A percentile compares a stretch with the other conserved stretches of the same genome.
Conservation (phyloP, 495 filamentous ascomycete genomes). For the Aspergillus cristatus region DNA sequence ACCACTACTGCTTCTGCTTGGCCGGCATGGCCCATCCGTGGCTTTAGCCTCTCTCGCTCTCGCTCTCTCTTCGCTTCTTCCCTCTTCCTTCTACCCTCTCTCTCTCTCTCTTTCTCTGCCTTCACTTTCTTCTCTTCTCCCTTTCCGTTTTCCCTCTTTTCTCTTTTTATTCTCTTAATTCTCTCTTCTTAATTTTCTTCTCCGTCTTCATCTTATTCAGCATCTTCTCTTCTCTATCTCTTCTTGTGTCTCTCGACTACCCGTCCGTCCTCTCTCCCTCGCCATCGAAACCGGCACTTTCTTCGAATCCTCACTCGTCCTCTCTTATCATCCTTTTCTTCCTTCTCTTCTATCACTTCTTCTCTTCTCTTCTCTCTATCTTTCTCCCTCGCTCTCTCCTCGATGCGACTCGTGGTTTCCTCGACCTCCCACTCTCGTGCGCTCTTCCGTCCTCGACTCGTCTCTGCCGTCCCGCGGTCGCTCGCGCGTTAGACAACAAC, state of each 20-base stretch:
- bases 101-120: constrained; percentile 8
- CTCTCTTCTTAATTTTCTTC: constrained; percentile 16
- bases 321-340: constrained; percentile 10
- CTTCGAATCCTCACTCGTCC: constrained; percentile 20
- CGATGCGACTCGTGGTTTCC: constrained; percentile 26
- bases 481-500: constrained; percentile 13
- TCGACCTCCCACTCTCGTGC: constrained; percentile 21
- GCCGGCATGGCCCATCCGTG: too few relatives aligned
- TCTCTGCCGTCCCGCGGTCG: constrained; percentile 17
- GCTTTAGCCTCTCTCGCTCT: constrained; percentile 3
- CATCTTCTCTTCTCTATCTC: constrained; percentile 11
- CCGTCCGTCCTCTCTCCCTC: constrained; percentile 11
- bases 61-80: constrained; percentile 4
- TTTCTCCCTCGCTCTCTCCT: constrained; percentile 20
- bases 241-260: constrained; percentile 1
- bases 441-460: constrained; percentile 14
- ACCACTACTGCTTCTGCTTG: too few relatives aligned
- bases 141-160: constrained; percentile 9
- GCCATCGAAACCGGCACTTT: constrained; percentile 21
- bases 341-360: constrained; percentile 9
- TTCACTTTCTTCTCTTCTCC: constrained; percentile 13
- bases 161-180: constrained; percentile 9
- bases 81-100: constrained; percentile 13
- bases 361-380: constrained; percentile 15
- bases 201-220: constrained; percentile 7